Evolutionary conservation across 2,329 filamentous ascomycete species (phyloP).

Genomic region (Rutstroemia sp.): DNA sequence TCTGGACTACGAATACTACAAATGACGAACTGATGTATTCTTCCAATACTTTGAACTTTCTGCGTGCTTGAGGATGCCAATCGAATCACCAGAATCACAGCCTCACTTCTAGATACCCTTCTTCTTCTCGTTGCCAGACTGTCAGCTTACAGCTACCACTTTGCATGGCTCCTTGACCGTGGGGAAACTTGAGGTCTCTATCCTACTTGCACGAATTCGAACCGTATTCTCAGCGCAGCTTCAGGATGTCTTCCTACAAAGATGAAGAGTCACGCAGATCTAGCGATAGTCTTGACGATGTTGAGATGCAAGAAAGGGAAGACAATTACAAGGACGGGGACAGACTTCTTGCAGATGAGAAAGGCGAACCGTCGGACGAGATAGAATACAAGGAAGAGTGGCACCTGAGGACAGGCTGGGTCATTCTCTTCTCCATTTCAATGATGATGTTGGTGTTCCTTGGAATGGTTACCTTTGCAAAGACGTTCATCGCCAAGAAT

Average conservation of each 20-base stretch:
- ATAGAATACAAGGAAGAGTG: constrained; percentile 22
- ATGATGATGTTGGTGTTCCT: constrained; percentile 16
- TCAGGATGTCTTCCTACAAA: constrained; percentile 15
- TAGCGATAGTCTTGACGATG: constrained; percentile 16
- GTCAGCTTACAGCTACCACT: too few species aligned
- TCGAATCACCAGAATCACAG: too few species aligned
- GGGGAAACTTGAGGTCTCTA: not conserved
- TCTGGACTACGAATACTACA: too few species aligned
- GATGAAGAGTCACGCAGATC: constrained; percentile 11
- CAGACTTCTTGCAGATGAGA: constrained; percentile 19
- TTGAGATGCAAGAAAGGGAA: constrained; percentile 25
- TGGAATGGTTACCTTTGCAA: constrained; percentile 19
- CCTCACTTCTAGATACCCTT: too few species aligned
- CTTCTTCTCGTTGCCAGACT: too few species aligned
- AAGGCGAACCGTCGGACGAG: constrained; percentile 11
- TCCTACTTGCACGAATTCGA: too few species aligned
- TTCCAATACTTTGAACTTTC: too few species aligned
- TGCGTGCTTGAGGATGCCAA: too few species aligned
- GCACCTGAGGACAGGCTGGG: constrained; percentile 27
- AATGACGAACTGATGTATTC: too few species aligned
- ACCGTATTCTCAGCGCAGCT: not conserved
- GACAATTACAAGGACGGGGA: constrained; percentile 17
- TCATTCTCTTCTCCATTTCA: constrained; percentile 18
- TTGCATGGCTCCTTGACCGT: not conserved
- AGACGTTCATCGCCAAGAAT: constrained; percentile 18